Base-by-base conservation (phyloP, 192 early-diverging fungal species). In the Coemansia sp. region DNA sequence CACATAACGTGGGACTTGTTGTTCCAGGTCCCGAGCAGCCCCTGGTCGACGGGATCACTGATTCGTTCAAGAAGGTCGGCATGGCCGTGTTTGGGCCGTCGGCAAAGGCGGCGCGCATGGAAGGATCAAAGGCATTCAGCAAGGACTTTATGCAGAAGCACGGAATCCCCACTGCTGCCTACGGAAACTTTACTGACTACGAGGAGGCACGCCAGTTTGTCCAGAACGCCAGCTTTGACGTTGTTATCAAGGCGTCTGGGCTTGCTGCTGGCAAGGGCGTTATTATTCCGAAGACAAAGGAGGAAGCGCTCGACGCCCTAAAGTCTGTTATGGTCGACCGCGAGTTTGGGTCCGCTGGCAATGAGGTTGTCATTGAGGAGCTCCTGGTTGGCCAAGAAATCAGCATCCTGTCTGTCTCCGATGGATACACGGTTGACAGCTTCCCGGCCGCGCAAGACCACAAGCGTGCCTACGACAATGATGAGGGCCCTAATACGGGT, bases 101-200 rank as follows among this genome's bases (percentile, higher is more conserved):
- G 21, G 69, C 80, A 45, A 88, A 88, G 62, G 98, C 98, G 14
- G 93, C 98, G 53, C 83, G 78, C 21, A 91, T 99, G 80, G 98
- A 99, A 81, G 95, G 95, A 4, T 99, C 98, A 58, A 99, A 99
- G 87, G 92, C 95, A 16, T 99, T 98, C 78, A 92, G 95, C 69
- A 99, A 98, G 82, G 92, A 98, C 75, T 99, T 99, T 73, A 99
- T 99, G 98, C 86, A 89, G 82, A 90, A 90, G 76, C 94, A 99
- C 85, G 75, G 85, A 60, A 98, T 99, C 76, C 96, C 98, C 6
- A 99, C 98, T 1, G 98, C 98, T 6, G 88, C 87, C 21, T 98
- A 96, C 85, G 71, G 89, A 51, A 90, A 87, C 71, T 98, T 98
- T 73, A 93, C 92, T 10, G 85, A 92, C 77, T 92, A 85, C 68